Base-by-base conservation (phyloP, 2,329 filamentous ascomycete genomes). In the Xylaria sp. region DNA sequence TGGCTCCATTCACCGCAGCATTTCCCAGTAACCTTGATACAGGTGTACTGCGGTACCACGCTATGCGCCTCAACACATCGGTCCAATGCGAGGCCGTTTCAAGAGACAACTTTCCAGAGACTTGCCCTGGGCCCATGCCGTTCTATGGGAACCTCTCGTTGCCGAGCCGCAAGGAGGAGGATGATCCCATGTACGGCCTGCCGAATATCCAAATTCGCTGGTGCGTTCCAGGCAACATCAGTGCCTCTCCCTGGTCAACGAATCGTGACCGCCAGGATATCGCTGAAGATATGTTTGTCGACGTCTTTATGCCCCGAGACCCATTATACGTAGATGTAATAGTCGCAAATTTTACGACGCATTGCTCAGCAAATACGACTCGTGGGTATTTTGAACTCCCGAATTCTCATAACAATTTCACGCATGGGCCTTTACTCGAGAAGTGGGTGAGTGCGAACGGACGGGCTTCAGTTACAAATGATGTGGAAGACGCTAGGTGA, bases 41-140 rank as follows among this genome's bases (percentile, higher is more conserved):
- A 2, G 60, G 60, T 16, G 60, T 54, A 5, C 48, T 62, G 16
- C 60, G 60, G n/a, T 62, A 54, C 8, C 60, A 62, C 29, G 60
- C 35, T n/a, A 53, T 62, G 60, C 60, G 60, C 48, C 21, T 54
- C 23, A 54, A 62, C 23, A 53, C 32, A 1, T 62, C 50, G 8
- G 47, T 54, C 10, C 32, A 35, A 12, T 62, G 60, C 37, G 47
- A 62, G 16, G 12, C 21, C 5, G 23, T 44, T 12, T 9, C 35
- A 44, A 29, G n/a, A 16, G 48, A n/a, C 25, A 18, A 2, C 25
- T 62, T 62, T 21, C 60, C 60, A 21, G 60, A 54, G 6, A 54
- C 32, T 29, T 62, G 47, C 21, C 48, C 48, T 12, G 60, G 60
- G 6, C 12, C 35, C 48, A 13, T 13, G 18, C 60, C 60, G 10